These are phyloP conservation scores for Colletotrichum sp. DNA, from an alignment of 2,329 filamentous ascomycete species.

Conservation along the genomic window DNA sequence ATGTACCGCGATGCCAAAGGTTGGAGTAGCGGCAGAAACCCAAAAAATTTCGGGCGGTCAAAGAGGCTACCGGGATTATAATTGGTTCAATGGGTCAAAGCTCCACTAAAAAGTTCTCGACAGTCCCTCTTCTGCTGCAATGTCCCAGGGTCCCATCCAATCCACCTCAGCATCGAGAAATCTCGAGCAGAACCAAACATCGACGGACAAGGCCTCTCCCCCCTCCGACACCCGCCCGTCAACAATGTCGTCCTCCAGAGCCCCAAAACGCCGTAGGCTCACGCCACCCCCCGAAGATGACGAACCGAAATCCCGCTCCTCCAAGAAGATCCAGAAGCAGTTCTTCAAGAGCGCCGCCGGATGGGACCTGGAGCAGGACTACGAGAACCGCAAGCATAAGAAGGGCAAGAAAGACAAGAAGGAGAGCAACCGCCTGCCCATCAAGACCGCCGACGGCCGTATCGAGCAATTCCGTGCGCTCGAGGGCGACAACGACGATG, in stretches of 20 bases:
- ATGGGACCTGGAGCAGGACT: slow-evolving; percentile 93
- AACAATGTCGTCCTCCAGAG: slow-evolving; percentile 52
- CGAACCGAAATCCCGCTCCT: slow-evolving; percentile 28
- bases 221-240: background rate
- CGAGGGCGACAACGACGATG: slow-evolving; percentile 63
- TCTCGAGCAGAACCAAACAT: background rate
- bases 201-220: background rate
- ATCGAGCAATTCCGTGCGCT: slow-evolving; percentile 64
- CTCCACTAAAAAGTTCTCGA: slow-evolving; percentile 8
- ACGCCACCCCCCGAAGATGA: slow-evolving; percentile 58
- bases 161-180: slow-evolving; percentile 11
- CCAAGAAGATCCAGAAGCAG: slow-evolving; percentile 57
- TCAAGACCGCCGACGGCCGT: slow-evolving; percentile 82
- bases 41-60: slow-evolving; percentile 32
- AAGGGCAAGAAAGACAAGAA: slow-evolving; percentile 73
- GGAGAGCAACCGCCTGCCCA: slow-evolving; percentile 79
- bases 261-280: slow-evolving; percentile 63
- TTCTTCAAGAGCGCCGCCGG: slow-evolving; percentile 78
- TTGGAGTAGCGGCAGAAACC: slow-evolving; percentile 26
- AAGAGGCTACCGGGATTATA: background rate
- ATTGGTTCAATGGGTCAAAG: slow-evolving; percentile 28
- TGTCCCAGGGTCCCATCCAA: background rate
- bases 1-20: slow-evolving; percentile 14
- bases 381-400: slow-evolving; percentile 81
- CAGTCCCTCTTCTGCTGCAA: slow-evolving; percentile 18